Evolutionary conservation across 257 asterid genomes (phyloP), one percentile per base, ranked within the genome.

Genomic region (Penstemon barbatus): DNA sequence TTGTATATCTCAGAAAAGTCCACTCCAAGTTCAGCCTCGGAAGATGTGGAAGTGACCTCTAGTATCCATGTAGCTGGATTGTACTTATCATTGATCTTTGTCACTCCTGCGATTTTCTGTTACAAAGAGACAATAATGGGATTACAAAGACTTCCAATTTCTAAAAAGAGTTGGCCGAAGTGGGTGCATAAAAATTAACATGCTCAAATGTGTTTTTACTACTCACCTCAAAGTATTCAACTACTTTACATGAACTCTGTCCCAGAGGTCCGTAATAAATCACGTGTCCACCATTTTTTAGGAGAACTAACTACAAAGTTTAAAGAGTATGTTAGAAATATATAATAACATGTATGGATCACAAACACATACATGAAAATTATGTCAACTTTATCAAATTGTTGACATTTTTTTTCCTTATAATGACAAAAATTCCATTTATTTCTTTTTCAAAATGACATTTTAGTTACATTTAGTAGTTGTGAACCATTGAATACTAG

Each of bases 1-100:
- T 59, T 15, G 71, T 75, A 79, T 7, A 64, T 72, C 37, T 75
- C 49, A 2, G 81, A 71, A 61, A 79, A 79, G 41, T 79, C 81
- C 15, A 75, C 5, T 3, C 74, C 81, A 38, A 79, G 73, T 40
- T 68, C 75, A 19, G 70, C 67, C 71, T 79, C 80, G n/a, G 73
- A 69, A 15, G 81, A 75, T 7, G 45, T 57, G 4, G 77, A 78
- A 59, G 75, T 74, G 54, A 78, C 66, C 36, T 78, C 83, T 12
- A 78, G 25, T 49, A 79, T 69, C 84, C 84, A 79, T 37, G 81
- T 60, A 46, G 84, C 81, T 8, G 84, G 84, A 52, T 79, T 78
- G 57, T 52, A 66, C 3, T 68, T 55, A 7, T 71, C 74, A 48
- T 19, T 54, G 15, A 78, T 74, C 62, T 69, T 79, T 48, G 78